Percentiles rank a stretch among this genome's conserved stretches.
These are phyloP conservation scores for Aspergillus aculeatus DNA, from an alignment of 2,329 filamentous ascomycete species.

Conservation along the genomic window DNA sequence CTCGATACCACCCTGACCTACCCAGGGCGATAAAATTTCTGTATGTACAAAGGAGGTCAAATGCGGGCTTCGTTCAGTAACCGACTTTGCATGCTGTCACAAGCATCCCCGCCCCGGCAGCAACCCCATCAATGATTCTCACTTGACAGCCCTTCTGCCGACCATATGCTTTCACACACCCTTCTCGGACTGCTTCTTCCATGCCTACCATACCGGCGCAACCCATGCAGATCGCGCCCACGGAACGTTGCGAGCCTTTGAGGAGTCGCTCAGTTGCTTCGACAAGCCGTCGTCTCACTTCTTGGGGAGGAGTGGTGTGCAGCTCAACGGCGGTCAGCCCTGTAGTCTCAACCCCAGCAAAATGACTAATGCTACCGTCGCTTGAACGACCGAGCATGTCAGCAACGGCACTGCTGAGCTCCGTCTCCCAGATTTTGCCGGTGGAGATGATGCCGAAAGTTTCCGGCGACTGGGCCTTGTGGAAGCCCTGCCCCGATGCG, in stretches of 20 bases:
- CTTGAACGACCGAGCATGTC: constrained; percentile 58
- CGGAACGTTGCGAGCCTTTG: constrained; percentile 44
- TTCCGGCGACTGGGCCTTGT: constrained; percentile 41
- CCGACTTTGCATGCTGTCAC: constrained; percentile 39
- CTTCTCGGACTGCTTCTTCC: constrained; percentile 70
- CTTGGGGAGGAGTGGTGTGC: constrained; percentile 64
- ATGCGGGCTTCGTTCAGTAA: constrained; percentile 22
- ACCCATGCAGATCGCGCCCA: constrained; percentile 74
- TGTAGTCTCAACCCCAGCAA: constrained; percentile 79
- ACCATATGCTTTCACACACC: constrained; percentile 65
- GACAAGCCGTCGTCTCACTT: constrained; percentile 65
- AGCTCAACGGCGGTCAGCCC: constrained; percentile 78
- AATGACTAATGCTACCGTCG: constrained; percentile 49
- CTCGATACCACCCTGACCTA: background rate
- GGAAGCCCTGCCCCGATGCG: constrained; percentile 21
- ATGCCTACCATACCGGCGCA: constrained; percentile 91
- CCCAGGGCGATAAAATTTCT: background rate
- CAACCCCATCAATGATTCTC: constrained; percentile 70
- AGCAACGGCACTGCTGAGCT: constrained; percentile 65
- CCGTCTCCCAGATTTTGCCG: constrained; percentile 75
- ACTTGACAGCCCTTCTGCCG: constrained; percentile 58
- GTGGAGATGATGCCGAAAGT: constrained; percentile 87
- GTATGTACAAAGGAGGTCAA: background rate
- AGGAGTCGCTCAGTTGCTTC: constrained; percentile 69
- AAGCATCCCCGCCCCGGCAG: constrained; percentile 38